Base-by-base conservation (phyloP, 2,329 filamentous ascomycete genomes). In the Cytospora piceicola region DNA sequence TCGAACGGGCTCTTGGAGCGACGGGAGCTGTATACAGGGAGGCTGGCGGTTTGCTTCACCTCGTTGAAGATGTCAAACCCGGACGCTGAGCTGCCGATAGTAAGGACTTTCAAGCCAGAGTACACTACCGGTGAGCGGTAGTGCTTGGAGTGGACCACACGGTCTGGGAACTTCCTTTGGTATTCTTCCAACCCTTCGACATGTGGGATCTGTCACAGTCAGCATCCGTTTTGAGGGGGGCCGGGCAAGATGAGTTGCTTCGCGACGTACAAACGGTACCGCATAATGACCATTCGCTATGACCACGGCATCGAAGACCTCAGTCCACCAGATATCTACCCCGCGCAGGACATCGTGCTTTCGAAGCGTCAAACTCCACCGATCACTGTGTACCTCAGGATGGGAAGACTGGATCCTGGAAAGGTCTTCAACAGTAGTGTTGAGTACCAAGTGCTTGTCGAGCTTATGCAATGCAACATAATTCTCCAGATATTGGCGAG, bases 401-500 rank as follows among this genome's bases (percentile, higher is more conserved):
- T 62, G 39, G 0, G 69, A 42, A 1, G 68, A 32, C 0, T 72
- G 68, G 0, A 81, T 67, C 15, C 71, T 75, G 0, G 78, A 75
- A 0, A 86, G 69, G 57, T 84, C 80, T 69, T 85, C 81, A 1
- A 86, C 79, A 0, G 84, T 84, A 0, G 83, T 85, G 42, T 81
- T 82, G 15, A 86, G 74, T 0, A 77, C 77, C 0, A 88, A 72
- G 2, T 80, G 73, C 0, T 69, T 61, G 67, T 87, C 85, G 0
- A 78, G 78, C 52, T 77, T 74, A 67, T 87, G 83, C 0, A 72
- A 65, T 0, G 85, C 81, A 68, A 87, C 84, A 68, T 87, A 87
- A 36, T 80, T 80, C 63, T 85, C 80, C 3, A 88, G 78, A 63
- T 86, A 87, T 69, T 86, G 83, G 2, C 81, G 79, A 0, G 85